Percentiles rank a stretch among this genome's conserved stretches.
phyloP scores from a whole-genome alignment of 2,329 filamentous ascomycete species.

The Epicoccum sorghinum region DNA sequence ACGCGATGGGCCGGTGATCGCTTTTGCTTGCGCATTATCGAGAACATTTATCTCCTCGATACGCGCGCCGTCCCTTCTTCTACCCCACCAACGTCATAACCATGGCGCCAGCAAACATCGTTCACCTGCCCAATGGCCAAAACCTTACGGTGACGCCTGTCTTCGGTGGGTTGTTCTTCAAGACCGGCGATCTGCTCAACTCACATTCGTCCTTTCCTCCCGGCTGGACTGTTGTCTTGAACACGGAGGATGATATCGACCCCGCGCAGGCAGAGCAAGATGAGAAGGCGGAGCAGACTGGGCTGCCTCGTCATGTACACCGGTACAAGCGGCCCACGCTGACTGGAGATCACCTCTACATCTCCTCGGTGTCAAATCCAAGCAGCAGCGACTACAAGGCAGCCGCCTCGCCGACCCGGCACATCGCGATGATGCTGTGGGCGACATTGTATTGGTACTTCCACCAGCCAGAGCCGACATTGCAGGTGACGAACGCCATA shows the following conservation, averaged over 20 bases:
- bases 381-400: constrained; percentile 80
- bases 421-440: constrained; percentile 97
- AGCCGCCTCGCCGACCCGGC: constrained; percentile 78
- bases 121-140: constrained; percentile 87
- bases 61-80: constrained; percentile 3
- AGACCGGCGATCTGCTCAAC: constrained; percentile 74
- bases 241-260: constrained; percentile 63
- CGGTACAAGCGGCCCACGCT: constrained; percentile 78
- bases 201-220: constrained; percentile 74
- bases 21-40: not conserved
- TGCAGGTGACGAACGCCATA: constrained; percentile 65
- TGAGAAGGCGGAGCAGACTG: constrained; percentile 37
- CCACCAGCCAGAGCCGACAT: constrained; percentile 77
- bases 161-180: constrained; percentile 92
- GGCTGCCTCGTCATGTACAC: constrained; percentile 56
- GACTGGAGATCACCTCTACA: constrained; percentile 81
- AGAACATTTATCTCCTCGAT: not conserved
- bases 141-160: constrained; percentile 80
- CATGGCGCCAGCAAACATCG: constrained; percentile 53
- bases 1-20: constrained; percentile 28
- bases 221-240: constrained; percentile 88
- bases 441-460: constrained; percentile 97
- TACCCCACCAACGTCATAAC: constrained; percentile 40
- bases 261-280: constrained; percentile 44
- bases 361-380: constrained; percentile 88